Conservation (phyloP, 2,329 filamentous ascomycete species). For the Colletotrichum sp. region DNA sequence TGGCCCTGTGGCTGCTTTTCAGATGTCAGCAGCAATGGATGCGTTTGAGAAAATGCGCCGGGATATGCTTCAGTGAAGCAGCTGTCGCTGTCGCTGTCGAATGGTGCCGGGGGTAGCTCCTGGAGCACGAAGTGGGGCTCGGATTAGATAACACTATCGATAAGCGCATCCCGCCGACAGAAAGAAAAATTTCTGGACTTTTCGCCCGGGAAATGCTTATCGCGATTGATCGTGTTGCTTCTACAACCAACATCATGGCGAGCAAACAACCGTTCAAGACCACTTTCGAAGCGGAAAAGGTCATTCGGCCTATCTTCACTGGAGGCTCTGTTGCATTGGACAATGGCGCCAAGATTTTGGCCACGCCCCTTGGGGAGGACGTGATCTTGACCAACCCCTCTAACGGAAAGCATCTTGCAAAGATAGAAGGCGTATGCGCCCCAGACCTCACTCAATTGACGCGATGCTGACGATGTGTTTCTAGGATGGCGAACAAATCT, state of each 20-base stretch:
- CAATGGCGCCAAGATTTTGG: slow-evolving; percentile 80
- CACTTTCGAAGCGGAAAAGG: slow-evolving; percentile 83
- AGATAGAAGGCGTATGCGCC: slow-evolving; percentile 79
- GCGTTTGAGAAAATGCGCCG: slow-evolving; percentile 2
- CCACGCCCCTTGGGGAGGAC: slow-evolving; percentile 91
- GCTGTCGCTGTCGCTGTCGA: background rate
- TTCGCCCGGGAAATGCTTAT: background rate
- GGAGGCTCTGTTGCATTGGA: slow-evolving; percentile 88
- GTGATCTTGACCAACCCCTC: slow-evolving; percentile 84
- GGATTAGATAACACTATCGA: slow-evolving; percentile 20
- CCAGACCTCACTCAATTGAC: slow-evolving; percentile 1
- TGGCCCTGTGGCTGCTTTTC: background rate
- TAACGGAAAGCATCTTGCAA: slow-evolving; percentile 81
- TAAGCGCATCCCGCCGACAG: slow-evolving; percentile 9
- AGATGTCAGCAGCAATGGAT: background rate
- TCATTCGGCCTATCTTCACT: slow-evolving; percentile 92
- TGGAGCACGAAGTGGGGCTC: background rate
- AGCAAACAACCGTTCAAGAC: slow-evolving; percentile 75
- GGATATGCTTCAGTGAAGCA: background rate
- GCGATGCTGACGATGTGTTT: slow-evolving; percentile 25
- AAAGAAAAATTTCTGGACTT: slow-evolving; percentile 9
- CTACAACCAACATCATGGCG: slow-evolving; percentile 52
- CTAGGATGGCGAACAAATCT: slow-evolving; percentile 81
- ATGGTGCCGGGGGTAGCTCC: background rate
- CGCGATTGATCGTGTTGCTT: background rate